Conservation (phyloP, 2,329 filamentous ascomycete species). For the Xylariaceae sp. region DNA sequence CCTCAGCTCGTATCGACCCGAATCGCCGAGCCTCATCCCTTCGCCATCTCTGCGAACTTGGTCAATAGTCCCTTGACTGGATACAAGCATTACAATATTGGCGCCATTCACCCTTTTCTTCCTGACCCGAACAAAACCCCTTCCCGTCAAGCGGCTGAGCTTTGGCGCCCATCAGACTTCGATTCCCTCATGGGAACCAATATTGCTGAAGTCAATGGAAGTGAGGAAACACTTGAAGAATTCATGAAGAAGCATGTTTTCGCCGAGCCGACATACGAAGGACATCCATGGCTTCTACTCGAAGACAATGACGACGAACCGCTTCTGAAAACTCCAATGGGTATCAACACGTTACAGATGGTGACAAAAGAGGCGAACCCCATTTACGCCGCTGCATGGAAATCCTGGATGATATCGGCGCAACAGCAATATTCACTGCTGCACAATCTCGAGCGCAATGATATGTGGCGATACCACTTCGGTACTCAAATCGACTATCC, state of each 20-base stretch:
- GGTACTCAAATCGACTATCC: conserved; percentile 29
- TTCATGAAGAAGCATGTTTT: conserved; percentile 28
- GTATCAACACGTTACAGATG: conserved; percentile 36
- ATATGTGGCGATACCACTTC: conserved; percentile 45
- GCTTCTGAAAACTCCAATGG: conserved; percentile 43
- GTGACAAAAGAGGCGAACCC: conserved; percentile 17
- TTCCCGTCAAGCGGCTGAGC: conserved; percentile 26
- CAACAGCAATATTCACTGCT: conserved; percentile 46
- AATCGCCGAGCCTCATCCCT: conserved; percentile 44
- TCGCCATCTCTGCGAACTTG: conserved; percentile 51
- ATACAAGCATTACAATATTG: conserved; percentile 49
- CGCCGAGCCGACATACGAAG: conserved; percentile 32
- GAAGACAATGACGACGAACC: conserved; percentile 25
- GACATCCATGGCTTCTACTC: conserved; percentile 50
- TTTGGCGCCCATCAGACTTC: conserved; percentile 38
- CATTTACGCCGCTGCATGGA: conserved; percentile 38
- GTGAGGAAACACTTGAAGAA: conserved; percentile 6
- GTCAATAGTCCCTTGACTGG: conserved; percentile 51
- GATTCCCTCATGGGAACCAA: conserved; percentile 16
- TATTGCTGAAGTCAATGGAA: conserved; percentile 20
- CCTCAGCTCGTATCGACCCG: conserved; percentile 49
- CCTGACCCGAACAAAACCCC: conserved; percentile 39
- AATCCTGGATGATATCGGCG: conserved; percentile 46
- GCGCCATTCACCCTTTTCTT: conserved; percentile 48
- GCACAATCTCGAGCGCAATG: conserved; percentile 44